These are phyloP conservation scores for Monosporascus sp. DNA, from an alignment of 2,329 filamentous ascomycete genomes.

Conservation along the genomic window DNA sequence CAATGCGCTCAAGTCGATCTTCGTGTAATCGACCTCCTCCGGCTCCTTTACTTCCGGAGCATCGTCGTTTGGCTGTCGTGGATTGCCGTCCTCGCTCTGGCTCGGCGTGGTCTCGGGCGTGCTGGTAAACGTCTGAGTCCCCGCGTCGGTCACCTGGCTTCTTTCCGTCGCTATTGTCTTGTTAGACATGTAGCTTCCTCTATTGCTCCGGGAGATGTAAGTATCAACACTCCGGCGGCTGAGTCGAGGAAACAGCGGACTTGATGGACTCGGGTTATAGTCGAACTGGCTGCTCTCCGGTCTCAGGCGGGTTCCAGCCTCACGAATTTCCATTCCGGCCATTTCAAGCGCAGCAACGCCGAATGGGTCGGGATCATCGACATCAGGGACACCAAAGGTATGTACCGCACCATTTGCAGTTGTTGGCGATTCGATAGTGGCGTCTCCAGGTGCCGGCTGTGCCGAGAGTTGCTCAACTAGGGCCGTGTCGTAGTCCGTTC, in stretches of 20 bases:
- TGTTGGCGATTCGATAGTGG: slow-evolving; percentile 45
- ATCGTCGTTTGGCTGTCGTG: slow-evolving; percentile 36
- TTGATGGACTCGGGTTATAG: slow-evolving; percentile 70
- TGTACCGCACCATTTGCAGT: slow-evolving; percentile 32
- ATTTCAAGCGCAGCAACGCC: slow-evolving; percentile 87
- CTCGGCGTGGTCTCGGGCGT: slow-evolving; percentile 53
- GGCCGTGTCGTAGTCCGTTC: slow-evolving; percentile 65
- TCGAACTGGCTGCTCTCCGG: slow-evolving; percentile 78
- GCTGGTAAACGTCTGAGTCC: slow-evolving; percentile 54
- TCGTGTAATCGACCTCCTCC: slow-evolving; percentile 55
- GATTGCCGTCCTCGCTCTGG: slow-evolving; percentile 48
- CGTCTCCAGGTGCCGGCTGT: slow-evolving; percentile 73
- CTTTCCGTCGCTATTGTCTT: slow-evolving; percentile 55
- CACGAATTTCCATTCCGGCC: slow-evolving; percentile 81
- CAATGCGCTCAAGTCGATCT: slow-evolving; percentile 49
- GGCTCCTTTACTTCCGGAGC: slow-evolving; percentile 34
- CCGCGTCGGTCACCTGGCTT: slow-evolving; percentile 65
- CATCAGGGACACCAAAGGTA: slow-evolving; percentile 72
- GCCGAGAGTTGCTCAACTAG: slow-evolving; percentile 59
- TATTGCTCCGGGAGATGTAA: slow-evolving; percentile 52
- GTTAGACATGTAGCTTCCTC: slow-evolving; percentile 70
- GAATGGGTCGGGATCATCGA: slow-evolving; percentile 84
- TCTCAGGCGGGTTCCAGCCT: slow-evolving; percentile 73
- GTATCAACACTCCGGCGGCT: slow-evolving; percentile 68
- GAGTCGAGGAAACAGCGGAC: slow-evolving; percentile 58